Evolutionary conservation across 1,139 yeast species (phyloP).

Genomic region (Sugiyamaella grinbergsii): DNA sequence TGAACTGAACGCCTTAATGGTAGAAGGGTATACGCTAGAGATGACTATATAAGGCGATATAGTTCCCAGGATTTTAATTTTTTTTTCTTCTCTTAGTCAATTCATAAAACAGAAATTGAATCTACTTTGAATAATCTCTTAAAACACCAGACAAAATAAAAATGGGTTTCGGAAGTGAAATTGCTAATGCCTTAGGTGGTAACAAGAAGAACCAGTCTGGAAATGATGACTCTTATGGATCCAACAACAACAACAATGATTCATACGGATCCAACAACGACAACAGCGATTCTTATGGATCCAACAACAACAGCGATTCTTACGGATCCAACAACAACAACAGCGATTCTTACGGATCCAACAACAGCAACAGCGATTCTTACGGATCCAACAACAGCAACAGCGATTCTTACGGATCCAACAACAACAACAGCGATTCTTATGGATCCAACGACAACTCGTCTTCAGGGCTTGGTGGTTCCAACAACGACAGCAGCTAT

Average conservation of each 20-base stretch:
- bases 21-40: background rate
- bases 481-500: conserved; percentile 1
- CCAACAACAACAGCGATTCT: conserved; percentile 14
- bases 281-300: conserved; percentile 17
- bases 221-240: conserved; percentile 21
- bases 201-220: conserved; percentile 25
- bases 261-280: conserved; percentile 23
- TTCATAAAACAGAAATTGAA: background rate
- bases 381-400: conserved; percentile 20
- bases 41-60: conserved; percentile 16
- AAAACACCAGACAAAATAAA: conserved; percentile 15
- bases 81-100: conserved; percentile 1
- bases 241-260: conserved; percentile 24
- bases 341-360: conserved; percentile 23
- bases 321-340: conserved; percentile 16
- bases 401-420: conserved; percentile 7
- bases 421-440: conserved; percentile 21
- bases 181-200: conserved; percentile 21
- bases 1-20: conserved; percentile 4
- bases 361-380: conserved; percentile 18
- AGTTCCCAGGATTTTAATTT: conserved; percentile 1
- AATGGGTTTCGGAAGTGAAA: conserved; percentile 32
- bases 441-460: conserved; percentile 18
- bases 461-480: background rate
- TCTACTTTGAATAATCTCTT: too few relatives aligned